Conservation (phyloP, 2,329 filamentous ascomycete genomes). For the Neurospora sp. region DNA sequence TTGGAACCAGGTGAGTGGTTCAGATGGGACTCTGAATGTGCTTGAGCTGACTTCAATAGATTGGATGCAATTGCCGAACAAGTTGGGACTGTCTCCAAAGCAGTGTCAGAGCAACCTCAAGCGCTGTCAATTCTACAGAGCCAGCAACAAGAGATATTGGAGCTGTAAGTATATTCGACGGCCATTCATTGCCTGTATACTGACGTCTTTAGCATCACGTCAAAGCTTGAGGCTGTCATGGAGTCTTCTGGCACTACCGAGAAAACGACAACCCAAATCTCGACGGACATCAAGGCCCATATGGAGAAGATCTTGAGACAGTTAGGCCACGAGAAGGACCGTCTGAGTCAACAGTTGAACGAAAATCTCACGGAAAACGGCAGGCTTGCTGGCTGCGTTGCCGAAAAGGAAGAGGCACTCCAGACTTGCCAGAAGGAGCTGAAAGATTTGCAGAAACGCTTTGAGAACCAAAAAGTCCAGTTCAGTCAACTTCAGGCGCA, state of each 20-base stretch:
- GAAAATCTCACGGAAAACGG: constrained; percentile 13
- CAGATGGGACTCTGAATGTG: neutral
- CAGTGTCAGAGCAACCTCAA: constrained; percentile 4
- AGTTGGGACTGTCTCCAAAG: constrained; percentile 5
- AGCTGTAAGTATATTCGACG: neutral
- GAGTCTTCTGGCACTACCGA: neutral
- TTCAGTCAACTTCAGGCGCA: constrained; percentile 14
- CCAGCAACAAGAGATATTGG: neutral
- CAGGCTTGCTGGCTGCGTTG: constrained; percentile 8
- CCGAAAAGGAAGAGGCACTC: constrained; percentile 9
- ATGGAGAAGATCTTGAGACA: constrained; percentile 2
- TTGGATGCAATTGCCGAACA: constrained; percentile 7
- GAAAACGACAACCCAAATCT: constrained; percentile 5
- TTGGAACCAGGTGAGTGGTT: constrained; percentile 3
- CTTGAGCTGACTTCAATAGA: constrained; percentile 4
- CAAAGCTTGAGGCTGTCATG: constrained; percentile 12
- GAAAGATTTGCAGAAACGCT: constrained; percentile 6
- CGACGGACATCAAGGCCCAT: constrained; percentile 7
- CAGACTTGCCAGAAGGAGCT: constrained; percentile 8
- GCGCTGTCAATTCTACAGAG: constrained; percentile 2
- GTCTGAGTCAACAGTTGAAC: constrained; percentile 11
- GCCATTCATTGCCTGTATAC: neutral
- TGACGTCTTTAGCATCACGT: constrained; percentile 8
- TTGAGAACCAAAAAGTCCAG: constrained; percentile 6
- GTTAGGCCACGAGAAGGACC: constrained; percentile 13